A percentile compares a stretch with the other conserved stretches of the same genome.
Evolutionary conservation across 1,284 basidiomycete genomes (phyloP).

Genomic region (Tylopilus orsonianus): DNA sequence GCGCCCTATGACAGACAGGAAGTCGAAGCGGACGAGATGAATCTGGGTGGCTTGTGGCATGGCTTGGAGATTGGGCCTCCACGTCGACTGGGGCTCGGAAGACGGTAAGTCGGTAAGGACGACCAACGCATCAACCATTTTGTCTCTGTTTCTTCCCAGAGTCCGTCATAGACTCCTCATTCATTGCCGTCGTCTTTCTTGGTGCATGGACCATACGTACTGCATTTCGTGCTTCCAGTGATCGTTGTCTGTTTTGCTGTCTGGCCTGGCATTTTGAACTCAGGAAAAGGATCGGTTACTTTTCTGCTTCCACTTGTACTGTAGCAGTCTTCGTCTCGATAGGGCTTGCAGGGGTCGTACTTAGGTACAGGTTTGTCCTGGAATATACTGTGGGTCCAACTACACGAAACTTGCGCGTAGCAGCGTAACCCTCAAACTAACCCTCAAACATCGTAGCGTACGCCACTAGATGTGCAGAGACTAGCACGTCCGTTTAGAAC

Average conservation of each 20-base stretch:
- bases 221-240: slow-evolving; percentile 1
- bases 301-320: background rate
- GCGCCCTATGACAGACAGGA: slow-evolving; percentile 6
- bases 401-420: too few relatives aligned
- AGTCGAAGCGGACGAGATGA: slow-evolving; percentile 24
- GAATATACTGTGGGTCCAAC: too few relatives aligned
- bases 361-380: too few relatives aligned
- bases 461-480: too few relatives aligned
- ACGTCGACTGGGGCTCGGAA: slow-evolving; percentile 11
- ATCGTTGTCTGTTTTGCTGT: background rate
- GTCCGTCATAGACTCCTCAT: background rate
- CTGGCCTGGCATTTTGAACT: background rate
- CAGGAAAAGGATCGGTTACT: background rate
- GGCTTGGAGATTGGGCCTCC: slow-evolving; percentile 10
- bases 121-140: background rate
- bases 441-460: too few relatives aligned
- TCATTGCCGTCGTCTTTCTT: slow-evolving; percentile 5
- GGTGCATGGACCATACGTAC: slow-evolving; percentile 3
- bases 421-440: too few relatives aligned
- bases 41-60: slow-evolving; percentile 19
- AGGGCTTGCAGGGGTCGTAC: background rate
- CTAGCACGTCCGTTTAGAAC: too few relatives aligned
- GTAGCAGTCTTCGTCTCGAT: too few relatives aligned
- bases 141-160: background rate
- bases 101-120: slow-evolving; percentile 9